A percentile compares a stretch with the other conserved stretches of the same genome.
Conservation (phyloP, 1,284 basidiomycete species). For the Boletus sp. region DNA sequence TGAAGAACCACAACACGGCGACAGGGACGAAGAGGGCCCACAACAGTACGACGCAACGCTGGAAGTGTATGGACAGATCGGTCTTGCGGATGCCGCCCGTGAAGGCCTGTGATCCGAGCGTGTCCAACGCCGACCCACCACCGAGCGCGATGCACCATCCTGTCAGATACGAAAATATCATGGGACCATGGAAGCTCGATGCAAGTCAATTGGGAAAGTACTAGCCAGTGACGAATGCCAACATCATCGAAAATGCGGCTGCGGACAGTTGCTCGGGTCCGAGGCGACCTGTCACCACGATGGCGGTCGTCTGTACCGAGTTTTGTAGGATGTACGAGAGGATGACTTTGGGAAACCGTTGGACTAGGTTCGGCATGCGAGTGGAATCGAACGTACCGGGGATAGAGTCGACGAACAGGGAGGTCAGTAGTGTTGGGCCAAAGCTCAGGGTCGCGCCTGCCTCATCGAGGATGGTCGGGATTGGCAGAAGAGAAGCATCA, state of each 20-base stretch:
- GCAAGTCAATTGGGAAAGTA: constrained; percentile 29
- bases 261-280: constrained; percentile 67
- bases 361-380: not conserved
- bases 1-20: constrained; percentile 55
- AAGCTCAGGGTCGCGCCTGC: constrained; percentile 18
- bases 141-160: constrained; percentile 75
- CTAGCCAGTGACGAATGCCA: constrained; percentile 74
- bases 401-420: constrained; percentile 51
- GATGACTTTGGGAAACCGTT: constrained; percentile 40
- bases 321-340: constrained; percentile 69
- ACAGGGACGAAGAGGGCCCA: constrained; percentile 64
- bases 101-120: constrained; percentile 71
- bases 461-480: constrained; percentile 19
- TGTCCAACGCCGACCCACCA: constrained; percentile 73
- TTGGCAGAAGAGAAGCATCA: constrained; percentile 12
- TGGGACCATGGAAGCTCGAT: constrained; percentile 45
- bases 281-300: constrained; percentile 60
- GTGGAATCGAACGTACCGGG: constrained; percentile 40
- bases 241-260: constrained; percentile 69
- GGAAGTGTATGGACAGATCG: constrained; percentile 66
- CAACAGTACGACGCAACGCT: constrained; percentile 60
- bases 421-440: constrained; percentile 38
- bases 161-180: constrained; percentile 38
- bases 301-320: constrained; percentile 62
- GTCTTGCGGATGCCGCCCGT: constrained; percentile 54